Conservation (phyloP, 208 protist species). For the Borovskyia barvae region DNA sequence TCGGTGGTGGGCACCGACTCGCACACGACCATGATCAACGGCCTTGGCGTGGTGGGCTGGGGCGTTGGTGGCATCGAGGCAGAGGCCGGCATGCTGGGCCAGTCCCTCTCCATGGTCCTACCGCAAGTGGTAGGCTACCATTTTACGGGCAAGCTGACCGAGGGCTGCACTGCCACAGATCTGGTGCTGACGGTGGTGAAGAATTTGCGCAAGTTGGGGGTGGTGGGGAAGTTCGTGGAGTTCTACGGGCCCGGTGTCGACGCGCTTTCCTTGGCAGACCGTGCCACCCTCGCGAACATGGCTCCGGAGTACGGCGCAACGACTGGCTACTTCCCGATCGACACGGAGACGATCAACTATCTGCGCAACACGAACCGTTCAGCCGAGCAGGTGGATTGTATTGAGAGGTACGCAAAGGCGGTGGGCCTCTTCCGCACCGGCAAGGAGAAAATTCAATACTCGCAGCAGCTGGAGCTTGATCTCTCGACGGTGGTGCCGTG, state of each 20-base stretch:
- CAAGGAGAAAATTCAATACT: constrained; percentile 83
- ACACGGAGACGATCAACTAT: constrained; percentile 93
- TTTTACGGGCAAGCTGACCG: constrained; percentile 89
- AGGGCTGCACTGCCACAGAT: constrained; percentile 95
- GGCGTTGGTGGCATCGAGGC: constrained; percentile 98
- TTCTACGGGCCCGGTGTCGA: constrained; percentile 94
- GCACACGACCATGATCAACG: constrained; percentile 97
- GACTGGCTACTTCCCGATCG: constrained; percentile 96
- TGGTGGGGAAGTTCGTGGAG: constrained; percentile 97
- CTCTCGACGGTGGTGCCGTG: constrained; percentile 87
- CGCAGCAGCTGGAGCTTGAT: constrained; percentile 91
- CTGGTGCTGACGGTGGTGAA: constrained; percentile 94
- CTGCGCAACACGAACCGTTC: constrained; percentile 87
- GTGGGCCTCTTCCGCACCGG: constrained; percentile 85
- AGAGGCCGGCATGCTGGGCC: constrained; percentile 95
- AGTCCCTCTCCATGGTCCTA: constrained; percentile 94
- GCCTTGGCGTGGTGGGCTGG: constrained; percentile 94
- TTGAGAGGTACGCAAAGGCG: constrained; percentile 91
- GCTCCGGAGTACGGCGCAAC: constrained; percentile 97
- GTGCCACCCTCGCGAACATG: constrained; percentile 96
- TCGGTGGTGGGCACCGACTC: constrained; percentile 96
- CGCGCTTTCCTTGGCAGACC: constrained; percentile 91
- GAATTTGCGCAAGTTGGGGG: constrained; percentile 93
- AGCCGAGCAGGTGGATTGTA: constrained; percentile 78
- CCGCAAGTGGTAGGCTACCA: constrained; percentile 95